Percentiles rank a stretch among this genome's conserved stretches.
phyloP scores from a whole-genome alignment of 2,329 filamentous ascomycete species.

The Pseudogymnoascus sp. region DNA sequence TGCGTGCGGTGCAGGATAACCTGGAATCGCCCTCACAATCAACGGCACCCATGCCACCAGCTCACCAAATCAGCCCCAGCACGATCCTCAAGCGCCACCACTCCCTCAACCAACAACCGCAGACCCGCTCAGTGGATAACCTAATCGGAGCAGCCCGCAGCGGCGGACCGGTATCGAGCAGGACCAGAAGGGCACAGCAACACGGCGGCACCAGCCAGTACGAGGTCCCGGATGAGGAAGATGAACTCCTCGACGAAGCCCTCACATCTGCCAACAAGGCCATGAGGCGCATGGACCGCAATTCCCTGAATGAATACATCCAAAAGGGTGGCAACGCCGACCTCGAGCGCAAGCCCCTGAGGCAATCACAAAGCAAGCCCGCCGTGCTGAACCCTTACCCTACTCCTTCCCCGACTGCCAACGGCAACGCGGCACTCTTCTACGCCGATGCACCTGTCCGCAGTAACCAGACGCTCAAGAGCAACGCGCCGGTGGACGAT shows the following conservation, averaged over 20 bases:
- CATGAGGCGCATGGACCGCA: slow-evolving; percentile 58
- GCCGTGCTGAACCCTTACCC: slow-evolving; percentile 55
- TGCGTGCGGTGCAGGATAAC: slow-evolving; percentile 46
- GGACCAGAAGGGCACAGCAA: slow-evolving; percentile 72
- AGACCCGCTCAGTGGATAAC: slow-evolving; percentile 54
- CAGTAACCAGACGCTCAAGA: slow-evolving; percentile 51
- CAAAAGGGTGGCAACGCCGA: slow-evolving; percentile 18
- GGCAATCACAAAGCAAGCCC: slow-evolving; percentile 58
- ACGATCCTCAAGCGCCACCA: slow-evolving; percentile 56
- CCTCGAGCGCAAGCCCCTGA: slow-evolving; percentile 39
- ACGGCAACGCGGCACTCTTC: slow-evolving; percentile 68
- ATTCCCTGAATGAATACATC: slow-evolving; percentile 16
- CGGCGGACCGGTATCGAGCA: slow-evolving; percentile 60
- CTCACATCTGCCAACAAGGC: slow-evolving; percentile 69
- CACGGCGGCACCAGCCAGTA: slow-evolving; percentile 73
- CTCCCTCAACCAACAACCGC: slow-evolving; percentile 47
- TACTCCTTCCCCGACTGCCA: slow-evolving; percentile 70
- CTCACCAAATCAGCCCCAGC: slow-evolving; percentile 42
- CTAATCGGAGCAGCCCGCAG: slow-evolving; percentile 46
- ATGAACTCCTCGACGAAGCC: slow-evolving; percentile 88
- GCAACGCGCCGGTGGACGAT: slow-evolving; percentile 38
- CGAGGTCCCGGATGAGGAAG: slow-evolving; percentile 92
- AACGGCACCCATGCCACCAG: slow-evolving; percentile 41
- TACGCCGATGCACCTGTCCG: slow-evolving; percentile 49
- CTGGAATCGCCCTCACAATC: slow-evolving; percentile 32